Base-by-base conservation (phyloP, 2,329 filamentous ascomycete species). In the Exophiala mesophila region DNA sequence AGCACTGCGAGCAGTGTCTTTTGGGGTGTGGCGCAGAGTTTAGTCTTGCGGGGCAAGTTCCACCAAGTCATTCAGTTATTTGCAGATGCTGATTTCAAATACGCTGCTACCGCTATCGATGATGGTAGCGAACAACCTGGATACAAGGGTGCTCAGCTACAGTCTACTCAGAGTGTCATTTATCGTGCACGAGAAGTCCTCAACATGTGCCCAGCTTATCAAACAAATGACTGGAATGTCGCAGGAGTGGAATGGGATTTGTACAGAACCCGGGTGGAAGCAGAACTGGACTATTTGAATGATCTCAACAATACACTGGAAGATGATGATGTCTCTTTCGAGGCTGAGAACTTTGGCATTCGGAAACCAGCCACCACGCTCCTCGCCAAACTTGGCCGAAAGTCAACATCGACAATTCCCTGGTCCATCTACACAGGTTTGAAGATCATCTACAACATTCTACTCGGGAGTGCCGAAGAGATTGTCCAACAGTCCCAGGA, bases 21-120 rank as follows among this genome's bases (percentile, higher is more conserved):
- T 65, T 97, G 90, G 90, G 85, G 89, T 58, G 80, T 80, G 1
- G 70, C 95, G n/a, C 85, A 83, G 55, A 78, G 78, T 41, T 72
- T 80, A 10, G 71, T 89, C 16, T 70, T 94, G 18, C 83, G 88
- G 34, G 90, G 89, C 30, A 82, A 83, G 44, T 76, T 94, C 31
- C 55, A 63, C 10, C 78, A 78, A 30, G 82, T 83, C 1, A 72
- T 83, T n/a, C 68, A 74, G 34, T 64, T 94, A 19, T 71, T 97
- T 35, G 76, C 73, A 44, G 76, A 79, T 39, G 88, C 87, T 8
- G 85, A 86, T 21, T 95, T 92, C 76, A 82, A 81, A 50, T 70
- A 85, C 47, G 85, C 88, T 18, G 77, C 77, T 39, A 83, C 73
- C 12, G 77, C 78, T 1, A 57, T 73, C 29, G 72, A 82, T 47